Percentiles rank a stretch among this genome's conserved stretches.
Conservation (phyloP, 2,329 filamentous ascomycete genomes). For the Aureobasidium pullulans region DNA sequence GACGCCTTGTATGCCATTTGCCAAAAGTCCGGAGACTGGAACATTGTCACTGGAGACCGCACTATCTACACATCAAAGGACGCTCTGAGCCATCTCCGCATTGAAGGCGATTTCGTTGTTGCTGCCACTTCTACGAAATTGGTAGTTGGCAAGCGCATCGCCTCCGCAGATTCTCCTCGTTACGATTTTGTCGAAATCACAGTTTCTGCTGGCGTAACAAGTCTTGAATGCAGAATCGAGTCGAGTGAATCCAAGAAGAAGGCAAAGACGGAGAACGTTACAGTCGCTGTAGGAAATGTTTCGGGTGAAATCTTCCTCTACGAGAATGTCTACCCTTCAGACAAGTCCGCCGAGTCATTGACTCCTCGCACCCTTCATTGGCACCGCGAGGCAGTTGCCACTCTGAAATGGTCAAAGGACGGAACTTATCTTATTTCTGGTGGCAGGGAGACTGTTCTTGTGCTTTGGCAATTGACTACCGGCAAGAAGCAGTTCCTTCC, state of each 20-base stretch:
- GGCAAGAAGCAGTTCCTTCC: slow-evolving; percentile 75
- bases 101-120: slow-evolving; percentile 49
- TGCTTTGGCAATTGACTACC: slow-evolving; percentile 90
- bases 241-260: slow-evolving; percentile 26
- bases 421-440: slow-evolving; percentile 96
- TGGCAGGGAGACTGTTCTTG: slow-evolving; percentile 79
- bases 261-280: slow-evolving; percentile 44
- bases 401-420: slow-evolving; percentile 87
- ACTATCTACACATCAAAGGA: slow-evolving; percentile 30
- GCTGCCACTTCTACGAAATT: slow-evolving; percentile 48
- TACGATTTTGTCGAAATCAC: slow-evolving; percentile 48
- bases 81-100: slow-evolving; percentile 32
- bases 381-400: slow-evolving; percentile 77
- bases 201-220: slow-evolving; percentile 57
- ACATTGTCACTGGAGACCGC: slow-evolving; percentile 31
- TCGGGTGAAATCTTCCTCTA: slow-evolving; percentile 77
- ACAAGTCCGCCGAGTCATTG: slow-evolving; percentile 20
- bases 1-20: slow-evolving; percentile 34
- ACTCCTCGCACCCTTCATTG: slow-evolving; percentile 70
- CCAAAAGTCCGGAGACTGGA: slow-evolving; percentile 28
- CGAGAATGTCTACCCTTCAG: slow-evolving; percentile 34
- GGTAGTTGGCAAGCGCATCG: slow-evolving; percentile 50
- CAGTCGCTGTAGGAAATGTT: slow-evolving; percentile 69
- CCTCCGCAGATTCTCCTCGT: slow-evolving; percentile 14
- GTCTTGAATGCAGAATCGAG: slow-evolving; percentile 52